Conservation (phyloP, 2,329 filamentous ascomycete species). For the Fusarium sp. region DNA sequence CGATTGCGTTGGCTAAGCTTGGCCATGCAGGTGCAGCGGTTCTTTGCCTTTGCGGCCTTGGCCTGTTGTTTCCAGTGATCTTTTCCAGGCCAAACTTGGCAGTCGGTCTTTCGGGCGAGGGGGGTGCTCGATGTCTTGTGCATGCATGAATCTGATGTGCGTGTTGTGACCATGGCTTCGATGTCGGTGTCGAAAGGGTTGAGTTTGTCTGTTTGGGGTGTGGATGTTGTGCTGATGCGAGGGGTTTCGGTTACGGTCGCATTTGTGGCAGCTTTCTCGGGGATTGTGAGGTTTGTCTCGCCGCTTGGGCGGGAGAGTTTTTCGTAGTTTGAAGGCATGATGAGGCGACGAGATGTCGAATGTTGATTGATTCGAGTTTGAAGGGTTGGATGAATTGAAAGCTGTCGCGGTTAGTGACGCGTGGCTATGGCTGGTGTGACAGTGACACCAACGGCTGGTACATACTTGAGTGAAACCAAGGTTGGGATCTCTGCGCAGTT, state of each 20-base stretch:
- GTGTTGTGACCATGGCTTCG: conserved; percentile 58
- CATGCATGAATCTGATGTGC: conserved; percentile 41
- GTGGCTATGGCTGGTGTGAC: conserved; percentile 28
- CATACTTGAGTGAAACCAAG: conserved; percentile 24
- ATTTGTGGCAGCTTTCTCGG: conserved; percentile 44
- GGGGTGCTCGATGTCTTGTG: conserved; percentile 44
- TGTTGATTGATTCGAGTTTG: no score
- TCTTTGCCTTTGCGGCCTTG: conserved; percentile 63
- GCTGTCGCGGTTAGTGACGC: conserved; percentile 23
- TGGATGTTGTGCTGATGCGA: conserved; percentile 52
- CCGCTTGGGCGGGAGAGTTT: conserved; percentile 39
- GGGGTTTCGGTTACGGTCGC: conserved; percentile 37
- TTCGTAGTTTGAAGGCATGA: conserved; percentile 43
- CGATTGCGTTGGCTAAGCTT: conserved; percentile 63
- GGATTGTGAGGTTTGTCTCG: conserved; percentile 37
- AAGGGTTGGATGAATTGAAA: not conserved
- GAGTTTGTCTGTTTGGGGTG: conserved; percentile 54
- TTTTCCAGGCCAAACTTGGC: conserved; percentile 68
- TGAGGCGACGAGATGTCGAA: not conserved
- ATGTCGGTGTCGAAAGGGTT: conserved; percentile 68
- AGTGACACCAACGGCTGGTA: conserved; percentile 24
- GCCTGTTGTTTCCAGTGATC: conserved; percentile 69
- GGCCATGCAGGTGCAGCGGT: conserved; percentile 61
- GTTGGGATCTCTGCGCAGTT: not conserved
- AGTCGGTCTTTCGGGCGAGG: conserved; percentile 54